A percentile compares a stretch with the other conserved stretches of the same genome.
Evolutionary conservation across 2,329 filamentous ascomycete species (phyloP).

Genomic region (Aspergillus latus): DNA sequence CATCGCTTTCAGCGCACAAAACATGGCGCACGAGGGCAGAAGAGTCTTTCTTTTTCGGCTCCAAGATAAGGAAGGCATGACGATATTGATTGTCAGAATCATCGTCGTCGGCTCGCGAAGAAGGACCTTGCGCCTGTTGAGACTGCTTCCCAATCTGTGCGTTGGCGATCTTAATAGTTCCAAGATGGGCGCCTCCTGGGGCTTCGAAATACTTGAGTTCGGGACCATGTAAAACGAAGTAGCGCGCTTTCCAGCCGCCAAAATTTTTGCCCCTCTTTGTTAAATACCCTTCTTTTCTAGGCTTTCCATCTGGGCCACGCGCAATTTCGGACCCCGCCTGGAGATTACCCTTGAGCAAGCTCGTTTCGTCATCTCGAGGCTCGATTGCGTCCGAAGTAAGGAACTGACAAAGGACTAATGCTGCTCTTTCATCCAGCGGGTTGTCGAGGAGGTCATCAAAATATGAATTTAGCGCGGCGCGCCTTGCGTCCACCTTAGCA

Average conservation of each 20-base stretch:
- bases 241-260: slow-evolving; percentile 92
- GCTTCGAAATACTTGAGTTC: slow-evolving; percentile 87
- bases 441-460: slow-evolving; percentile 83
- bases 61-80: slow-evolving; percentile 90
- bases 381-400: slow-evolving; percentile 68
- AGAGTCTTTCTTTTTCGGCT: slow-evolving; percentile 95
- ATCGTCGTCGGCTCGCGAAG: slow-evolving; percentile 67
- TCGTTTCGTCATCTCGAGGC: slow-evolving; percentile 53
- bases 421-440: slow-evolving; percentile 72
- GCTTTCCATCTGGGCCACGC: slow-evolving; percentile 62
- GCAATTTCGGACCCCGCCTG: slow-evolving; percentile 33
- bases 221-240: slow-evolving; percentile 68
- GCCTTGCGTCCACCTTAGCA: slow-evolving; percentile 85
- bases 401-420: slow-evolving; percentile 81
- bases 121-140: slow-evolving; percentile 61
- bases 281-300: slow-evolving; percentile 81
- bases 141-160: slow-evolving; percentile 95
- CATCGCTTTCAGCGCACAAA: slow-evolving; percentile 90
- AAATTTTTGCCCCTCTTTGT: slow-evolving; percentile 99
- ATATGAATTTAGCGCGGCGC: slow-evolving; percentile 77
- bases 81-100: slow-evolving; percentile 92
- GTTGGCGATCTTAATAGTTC: slow-evolving; percentile 86
- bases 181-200: slow-evolving; percentile 84
- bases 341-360: slow-evolving; percentile 44
- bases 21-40: slow-evolving; percentile 86